Percentiles rank a stretch among this genome's conserved stretches.
Conservation (phyloP, 139 green algal species). For the Coelastrella sp. region DNA sequence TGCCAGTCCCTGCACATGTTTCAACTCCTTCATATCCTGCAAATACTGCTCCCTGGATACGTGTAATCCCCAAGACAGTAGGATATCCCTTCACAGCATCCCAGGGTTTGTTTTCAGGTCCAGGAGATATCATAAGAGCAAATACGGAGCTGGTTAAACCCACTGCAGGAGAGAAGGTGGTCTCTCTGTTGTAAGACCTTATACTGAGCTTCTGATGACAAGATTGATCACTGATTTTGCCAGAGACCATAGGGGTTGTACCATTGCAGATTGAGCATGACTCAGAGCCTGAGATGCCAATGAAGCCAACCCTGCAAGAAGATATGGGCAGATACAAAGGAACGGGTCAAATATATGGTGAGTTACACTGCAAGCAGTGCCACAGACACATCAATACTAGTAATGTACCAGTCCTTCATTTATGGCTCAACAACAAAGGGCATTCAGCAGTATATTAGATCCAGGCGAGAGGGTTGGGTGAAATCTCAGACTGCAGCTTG, state of each 20-base stretch:
- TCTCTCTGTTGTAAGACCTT: constrained; percentile 57
- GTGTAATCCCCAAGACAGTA: background rate
- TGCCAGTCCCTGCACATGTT: background rate
- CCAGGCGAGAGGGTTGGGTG: too few relatives aligned
- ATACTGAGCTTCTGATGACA: constrained; percentile 58
- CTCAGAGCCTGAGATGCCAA: constrained; percentile 9
- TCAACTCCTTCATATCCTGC: background rate
- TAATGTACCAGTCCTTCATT: too few relatives aligned
- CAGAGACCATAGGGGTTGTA: background rate
- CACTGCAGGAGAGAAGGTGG: constrained; percentile 42
- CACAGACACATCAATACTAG: too few relatives aligned
- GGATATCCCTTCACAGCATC: constrained; percentile 21
- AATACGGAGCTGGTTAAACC: constrained; percentile 58
- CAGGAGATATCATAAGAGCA: constrained; percentile 42
- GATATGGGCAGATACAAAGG: background rate
- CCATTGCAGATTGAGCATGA: constrained; percentile 22
- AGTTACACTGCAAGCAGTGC: background rate
- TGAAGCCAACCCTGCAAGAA: background rate
- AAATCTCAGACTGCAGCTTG: too few relatives aligned
- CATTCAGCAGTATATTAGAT: too few relatives aligned
- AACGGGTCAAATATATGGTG: background rate
- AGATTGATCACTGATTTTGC: constrained; percentile 18
- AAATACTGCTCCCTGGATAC: constrained; percentile 7
- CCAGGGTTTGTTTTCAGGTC: constrained; percentile 24
- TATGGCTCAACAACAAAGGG: too few relatives aligned